Evolutionary conservation across 1,284 basidiomycete genomes (phyloP), one percentile per base, ranked within the genome.

Genomic region (Jaminaea rosea): DNA sequence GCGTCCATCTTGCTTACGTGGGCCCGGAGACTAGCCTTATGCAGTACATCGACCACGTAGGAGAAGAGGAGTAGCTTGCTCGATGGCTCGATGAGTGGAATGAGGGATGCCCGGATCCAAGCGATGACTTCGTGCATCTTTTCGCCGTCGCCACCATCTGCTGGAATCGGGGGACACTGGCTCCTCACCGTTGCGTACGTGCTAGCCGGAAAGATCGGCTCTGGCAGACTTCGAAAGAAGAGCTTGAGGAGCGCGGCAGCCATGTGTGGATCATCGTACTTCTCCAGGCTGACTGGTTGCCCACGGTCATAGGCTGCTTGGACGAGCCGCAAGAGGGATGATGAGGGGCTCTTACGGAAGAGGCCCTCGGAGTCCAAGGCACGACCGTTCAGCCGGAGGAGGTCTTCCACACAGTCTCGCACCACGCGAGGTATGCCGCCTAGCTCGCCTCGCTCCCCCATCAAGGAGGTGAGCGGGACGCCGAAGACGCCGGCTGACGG

Each of bases 221-320:
- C 78, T 1, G 85, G 86, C 1, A 90, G 77, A 69, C 87, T 85
- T 26, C 86, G 80, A 17, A 90, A 75, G 66, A 84, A 89, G 67
- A 87, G 87, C 77, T 90, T 90, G 55, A 90, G 76, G 15, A 90
- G 78, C 1, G 88, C 87, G 2, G 88, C 86, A 1, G 87, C 85
- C 1, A 90, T 79, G 74, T 87, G 80, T 2, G 85, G 82, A 64
- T 89, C 87, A 0, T 79, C 79, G 67, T 86, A 88, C 4, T 79
- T 83, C 13, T 81, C 77, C 31, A 90, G 75, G 2, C 83, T 84
- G 11, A 89, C 84, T 1, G 87, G 82, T 61, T 88, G 82, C 80
- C 85, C 86, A 74, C 86, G 77, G 64, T 88, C 84, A 65, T 89
- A 90, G 3, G 86, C 86, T 37, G 86, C 84, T 63, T 84, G 82